A percentile compares a stretch with the other conserved stretches of the same genome.
phyloP scores from a whole-genome alignment of 1,139 yeast genomes.

The Nadsonia starkeyi-henricii region DNA sequence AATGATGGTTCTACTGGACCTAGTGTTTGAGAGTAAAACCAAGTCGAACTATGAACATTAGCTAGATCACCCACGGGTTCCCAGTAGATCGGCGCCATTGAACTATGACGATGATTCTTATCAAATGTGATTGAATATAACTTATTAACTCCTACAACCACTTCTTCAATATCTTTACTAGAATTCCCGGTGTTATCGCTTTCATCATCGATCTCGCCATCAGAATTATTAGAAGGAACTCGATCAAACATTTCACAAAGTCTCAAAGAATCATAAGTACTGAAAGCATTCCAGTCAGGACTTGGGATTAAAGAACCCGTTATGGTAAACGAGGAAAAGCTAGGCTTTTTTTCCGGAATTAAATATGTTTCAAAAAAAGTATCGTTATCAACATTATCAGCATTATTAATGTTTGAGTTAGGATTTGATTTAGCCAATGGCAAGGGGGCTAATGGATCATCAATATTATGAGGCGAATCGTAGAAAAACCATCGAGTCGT shows the following conservation, averaged over 20 bases:
- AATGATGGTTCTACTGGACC: constrained; percentile 25
- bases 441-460: constrained; percentile 26
- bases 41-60: constrained; percentile 19
- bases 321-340: constrained; percentile 6
- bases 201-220: constrained; percentile 7
- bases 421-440: constrained; percentile 16
- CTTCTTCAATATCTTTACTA: constrained; percentile 10
- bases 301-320: constrained; percentile 19
- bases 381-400: constrained; percentile 7
- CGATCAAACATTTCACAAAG: not conserved
- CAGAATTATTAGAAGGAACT: constrained; percentile 3
- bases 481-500: constrained; percentile 26
- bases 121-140: constrained; percentile 21
- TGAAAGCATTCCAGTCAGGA: constrained; percentile 26
- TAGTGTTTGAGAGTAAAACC: constrained; percentile 24
- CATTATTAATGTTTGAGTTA: constrained; percentile 6
- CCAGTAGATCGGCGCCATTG: constrained; percentile 27
- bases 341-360: constrained; percentile 3
- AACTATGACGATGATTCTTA: constrained; percentile 6
- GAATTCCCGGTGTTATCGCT: not conserved
- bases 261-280: constrained; percentile 22
- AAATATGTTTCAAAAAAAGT: constrained; percentile 10
- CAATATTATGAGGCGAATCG: constrained; percentile 23
- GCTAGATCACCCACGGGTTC: constrained; percentile 17
- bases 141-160: constrained; percentile 25